These are phyloP conservation scores for Acanthamoeba royreba DNA, from an alignment of 208 protist genomes.

Conservation along the genomic window DNA sequence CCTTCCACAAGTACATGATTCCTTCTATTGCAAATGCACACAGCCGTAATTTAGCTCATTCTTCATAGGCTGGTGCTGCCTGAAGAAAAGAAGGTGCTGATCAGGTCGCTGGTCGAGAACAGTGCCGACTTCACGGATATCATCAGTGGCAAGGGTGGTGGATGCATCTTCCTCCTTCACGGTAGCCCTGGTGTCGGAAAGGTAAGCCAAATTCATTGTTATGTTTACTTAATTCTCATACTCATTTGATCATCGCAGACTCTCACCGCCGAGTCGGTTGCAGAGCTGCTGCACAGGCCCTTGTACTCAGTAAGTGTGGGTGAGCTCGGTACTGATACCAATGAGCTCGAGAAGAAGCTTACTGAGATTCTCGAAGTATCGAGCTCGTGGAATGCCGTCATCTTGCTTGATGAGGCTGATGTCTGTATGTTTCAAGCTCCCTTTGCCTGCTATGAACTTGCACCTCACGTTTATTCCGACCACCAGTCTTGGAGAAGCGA, in stretches of 20 bases:
- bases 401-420: constrained; percentile 71
- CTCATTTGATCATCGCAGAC: too few relatives aligned
- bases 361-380: constrained; percentile 54
- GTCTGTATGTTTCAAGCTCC: neutral
- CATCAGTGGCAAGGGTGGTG: constrained; percentile 50
- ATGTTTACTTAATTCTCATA: too few relatives aligned
- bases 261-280: constrained; percentile 70
- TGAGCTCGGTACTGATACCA: constrained; percentile 56
- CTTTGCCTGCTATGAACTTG: neutral
- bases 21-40: too few relatives aligned
- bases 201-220: too few relatives aligned
- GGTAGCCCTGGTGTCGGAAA: constrained; percentile 68
- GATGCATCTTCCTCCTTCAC: constrained; percentile 70
- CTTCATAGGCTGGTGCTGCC: constrained; percentile 60
- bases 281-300: constrained; percentile 64
- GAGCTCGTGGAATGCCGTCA: constrained; percentile 54
- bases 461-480: neutral
- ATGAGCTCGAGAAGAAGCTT: constrained; percentile 44
- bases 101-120: constrained; percentile 49
- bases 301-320: constrained; percentile 65
- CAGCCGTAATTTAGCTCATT: neutral
- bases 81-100: constrained; percentile 45
- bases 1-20: too few relatives aligned
- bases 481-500: constrained; percentile 53
- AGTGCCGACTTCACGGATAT: neutral